phyloP scores from a whole-genome alignment of 345 rosid species.

The Eucalyptus albens region DNA sequence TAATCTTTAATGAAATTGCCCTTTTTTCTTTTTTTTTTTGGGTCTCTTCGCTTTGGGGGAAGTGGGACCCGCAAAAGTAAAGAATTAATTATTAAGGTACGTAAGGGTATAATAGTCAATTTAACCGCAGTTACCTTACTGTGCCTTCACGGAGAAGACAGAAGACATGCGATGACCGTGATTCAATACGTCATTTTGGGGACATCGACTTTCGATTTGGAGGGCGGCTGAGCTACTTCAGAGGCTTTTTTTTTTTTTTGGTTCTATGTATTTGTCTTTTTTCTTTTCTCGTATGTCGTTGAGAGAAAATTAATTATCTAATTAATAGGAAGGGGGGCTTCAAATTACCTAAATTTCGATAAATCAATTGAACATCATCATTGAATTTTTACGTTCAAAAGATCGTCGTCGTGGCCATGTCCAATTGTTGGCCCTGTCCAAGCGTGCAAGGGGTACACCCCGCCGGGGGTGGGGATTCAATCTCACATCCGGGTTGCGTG shows the following conservation, averaged over 20 bases:
- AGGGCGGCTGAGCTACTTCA: not conserved
- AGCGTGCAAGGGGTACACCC: not conserved
- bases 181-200: not conserved
- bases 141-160: not conserved
- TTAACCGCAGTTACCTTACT: not conserved
- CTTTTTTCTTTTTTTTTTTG: not conserved
- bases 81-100: not conserved
- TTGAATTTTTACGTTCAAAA: not conserved
- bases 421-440: not conserved
- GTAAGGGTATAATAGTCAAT: not conserved
- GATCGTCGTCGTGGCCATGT: accelerated
- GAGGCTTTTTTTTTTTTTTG: not conserved
- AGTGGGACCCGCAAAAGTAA: not conserved
- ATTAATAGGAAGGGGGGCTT: not conserved
- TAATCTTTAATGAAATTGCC: not conserved
- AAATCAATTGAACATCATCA: accelerated
- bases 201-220: not conserved
- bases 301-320: not conserved
- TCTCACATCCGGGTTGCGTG: too few species aligned
- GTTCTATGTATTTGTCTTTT: not conserved
- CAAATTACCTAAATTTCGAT: not conserved
- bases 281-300: not conserved
- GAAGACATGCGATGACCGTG: not conserved
- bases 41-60: not conserved
- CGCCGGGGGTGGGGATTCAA: not conserved